Base-by-base conservation (phyloP, 805 yeast genomes). In the Wickerhamomyces subpelliculosus region DNA sequence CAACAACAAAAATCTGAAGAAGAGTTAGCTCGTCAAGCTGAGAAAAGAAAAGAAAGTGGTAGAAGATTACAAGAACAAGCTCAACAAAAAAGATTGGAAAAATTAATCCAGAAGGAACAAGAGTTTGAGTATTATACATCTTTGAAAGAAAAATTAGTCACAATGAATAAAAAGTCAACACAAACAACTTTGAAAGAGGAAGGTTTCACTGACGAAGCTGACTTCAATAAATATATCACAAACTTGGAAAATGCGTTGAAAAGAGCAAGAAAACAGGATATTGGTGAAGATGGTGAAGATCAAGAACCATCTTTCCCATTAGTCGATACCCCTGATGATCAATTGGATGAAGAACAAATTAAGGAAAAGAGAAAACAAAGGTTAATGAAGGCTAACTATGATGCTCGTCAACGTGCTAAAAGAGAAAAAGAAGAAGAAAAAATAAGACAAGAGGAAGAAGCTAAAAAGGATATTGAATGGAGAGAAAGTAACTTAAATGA, bases 31-130 rank as follows among this genome's bases (percentile, higher is more conserved):
- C 58, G 72, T 20, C 88, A 84, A 45, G 81, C 89, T 1, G 90
- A 83, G 47, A 80, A 82, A 54, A 72, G 95, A 43, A 73, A 75
- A 49, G 96, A 88, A 54, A 84, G 83, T 45, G 97, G 97, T 8
- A 75, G 81, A 45, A 70, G 95, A 46, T 68, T 94, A 44, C 97
- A 93, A 61, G 95, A 86, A 52, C 96, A 88, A 60, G 97, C 97
- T 0, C 88, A 82, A 49, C 82, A 80, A 52, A 81, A 80, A 47
- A 67, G 98, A 39, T 58, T 78, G 9, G 96, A 90, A 55, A 88
- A 85, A 52, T 61, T 86, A 33, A 67, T 76, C 13, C 87, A 87
- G 56, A 83, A 84, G 47, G 88, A 88, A 48, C 78, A 83, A 47
- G 96, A 90, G 52, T 75, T 68, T 45, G 80, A 72, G 34, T 87